These are phyloP conservation scores for Salicornia ramosissima DNA, from an alignment of 148 eudicot species.

Conservation along the genomic window DNA sequence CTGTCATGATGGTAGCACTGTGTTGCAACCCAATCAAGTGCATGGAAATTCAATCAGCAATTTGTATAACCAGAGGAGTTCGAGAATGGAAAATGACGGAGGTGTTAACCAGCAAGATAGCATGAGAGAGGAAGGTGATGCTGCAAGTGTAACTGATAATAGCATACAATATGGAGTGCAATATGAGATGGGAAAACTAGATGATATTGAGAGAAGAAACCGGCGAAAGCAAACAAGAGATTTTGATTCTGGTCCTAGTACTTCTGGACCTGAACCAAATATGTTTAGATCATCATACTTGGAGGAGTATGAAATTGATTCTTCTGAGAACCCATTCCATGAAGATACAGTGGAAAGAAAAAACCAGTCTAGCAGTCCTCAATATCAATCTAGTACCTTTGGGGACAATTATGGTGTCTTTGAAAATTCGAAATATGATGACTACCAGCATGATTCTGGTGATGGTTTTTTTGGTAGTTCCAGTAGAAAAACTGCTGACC, in stretches of 20 bases:
- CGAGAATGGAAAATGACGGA: conserved; percentile 25
- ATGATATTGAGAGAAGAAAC: conserved; percentile 18
- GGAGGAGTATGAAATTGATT: conserved; percentile 29
- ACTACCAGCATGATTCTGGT: conserved; percentile 14
- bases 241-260: conserved; percentile 32
- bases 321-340: conserved; percentile 36
- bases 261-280: conserved; percentile 28
- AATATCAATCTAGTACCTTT: conserved; percentile 19
- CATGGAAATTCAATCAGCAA: conserved; percentile 22
- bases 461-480: conserved; percentile 17
- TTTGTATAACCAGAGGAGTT: conserved; percentile 30
- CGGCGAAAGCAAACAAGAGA: conserved; percentile 25
- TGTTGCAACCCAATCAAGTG: conserved; percentile 24
- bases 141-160: conserved; percentile 15
- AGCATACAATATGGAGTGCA: conserved; percentile 22
- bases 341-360: conserved; percentile 22
- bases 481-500: conserved; percentile 7
- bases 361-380: conserved; percentile 12
- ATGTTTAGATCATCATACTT: conserved; percentile 25
- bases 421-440: conserved; percentile 17
- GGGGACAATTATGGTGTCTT: conserved; percentile 24
- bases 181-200: conserved; percentile 16
- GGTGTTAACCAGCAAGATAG: conserved; percentile 23
- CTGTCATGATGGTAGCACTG: conserved; percentile 18
- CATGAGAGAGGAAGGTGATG: conserved; percentile 23